Percentiles rank a stretch among this genome's conserved stretches.
These are phyloP conservation scores for Alternaria brassicicola DNA, from an alignment of 2,329 filamentous ascomycete genomes.

Conservation along the genomic window DNA sequence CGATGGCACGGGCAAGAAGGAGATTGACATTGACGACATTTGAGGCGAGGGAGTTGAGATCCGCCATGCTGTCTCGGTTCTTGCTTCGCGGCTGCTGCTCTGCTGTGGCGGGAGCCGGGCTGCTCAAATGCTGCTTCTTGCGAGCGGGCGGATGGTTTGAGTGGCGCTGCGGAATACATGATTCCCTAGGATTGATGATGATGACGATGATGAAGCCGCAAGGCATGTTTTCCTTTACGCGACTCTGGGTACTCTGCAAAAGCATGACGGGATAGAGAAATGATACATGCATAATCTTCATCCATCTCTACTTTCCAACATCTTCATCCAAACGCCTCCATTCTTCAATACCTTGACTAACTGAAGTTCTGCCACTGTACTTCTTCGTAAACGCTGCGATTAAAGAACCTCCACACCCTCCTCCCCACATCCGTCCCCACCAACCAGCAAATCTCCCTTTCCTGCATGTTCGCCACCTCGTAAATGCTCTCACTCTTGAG, in stretches of 20 bases:
- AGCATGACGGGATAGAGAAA: slow-evolving; percentile 7
- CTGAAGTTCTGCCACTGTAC: slow-evolving; percentile 31
- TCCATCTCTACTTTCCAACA: not conserved
- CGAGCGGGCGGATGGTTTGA: slow-evolving; percentile 45
- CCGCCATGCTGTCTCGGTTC: slow-evolving; percentile 48
- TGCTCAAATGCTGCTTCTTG: slow-evolving; percentile 50
- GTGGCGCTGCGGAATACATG: not conserved
- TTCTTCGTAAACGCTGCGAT: slow-evolving; percentile 59
- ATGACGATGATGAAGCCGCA: not conserved
- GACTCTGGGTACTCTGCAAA: not conserved
- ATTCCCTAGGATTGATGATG: not conserved
- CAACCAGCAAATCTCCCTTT: slow-evolving; percentile 71
- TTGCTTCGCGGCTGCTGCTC: slow-evolving; percentile 18
- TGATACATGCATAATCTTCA: slow-evolving; percentile 8
- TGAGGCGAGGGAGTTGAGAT: slow-evolving; percentile 51
- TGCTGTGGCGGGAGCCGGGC: slow-evolving; percentile 29
- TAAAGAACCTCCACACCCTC: slow-evolving; percentile 83
- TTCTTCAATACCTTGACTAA: not conserved
- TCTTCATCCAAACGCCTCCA: not conserved
- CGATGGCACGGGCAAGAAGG: slow-evolving; percentile 70
- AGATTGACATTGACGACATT: slow-evolving; percentile 95
- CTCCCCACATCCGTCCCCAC: slow-evolving; percentile 79
- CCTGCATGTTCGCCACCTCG: slow-evolving; percentile 86
- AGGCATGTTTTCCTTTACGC: not conserved
- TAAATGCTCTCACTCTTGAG: slow-evolving; percentile 75